phyloP scores from a whole-genome alignment of 768 basidiomycete genomes.

The Leccinum barrowsii region DNA sequence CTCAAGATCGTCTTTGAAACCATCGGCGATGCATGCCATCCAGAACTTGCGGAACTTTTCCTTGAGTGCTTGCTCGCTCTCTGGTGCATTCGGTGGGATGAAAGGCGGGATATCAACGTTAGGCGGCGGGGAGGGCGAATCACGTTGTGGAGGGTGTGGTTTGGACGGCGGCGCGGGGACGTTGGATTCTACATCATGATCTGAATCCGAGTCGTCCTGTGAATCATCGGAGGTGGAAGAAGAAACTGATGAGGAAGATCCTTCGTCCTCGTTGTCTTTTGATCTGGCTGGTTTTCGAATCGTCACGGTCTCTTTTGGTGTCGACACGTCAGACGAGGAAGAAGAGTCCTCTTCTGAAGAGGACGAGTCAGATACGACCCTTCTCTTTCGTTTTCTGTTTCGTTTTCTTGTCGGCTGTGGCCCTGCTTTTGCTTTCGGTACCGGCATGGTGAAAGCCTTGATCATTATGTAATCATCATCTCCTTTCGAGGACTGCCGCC shows the following conservation, averaged over 20 bases:
- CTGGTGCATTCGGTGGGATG: slow-evolving; percentile 37
- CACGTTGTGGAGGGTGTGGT: slow-evolving; percentile 9
- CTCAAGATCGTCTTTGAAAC: slow-evolving; percentile 81
- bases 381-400: slow-evolving; percentile 53
- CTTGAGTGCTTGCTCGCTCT: slow-evolving; percentile 53
- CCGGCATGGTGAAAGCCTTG: background rate
- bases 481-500: too few species aligned
- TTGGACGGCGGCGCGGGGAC: background rate
- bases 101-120: slow-evolving; percentile 51
- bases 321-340: slow-evolving; percentile 17
- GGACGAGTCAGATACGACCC: slow-evolving; percentile 40
- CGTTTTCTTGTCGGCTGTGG: slow-evolving; percentile 40
- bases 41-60: slow-evolving; percentile 78
- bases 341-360: slow-evolving; percentile 35
- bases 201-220: background rate
- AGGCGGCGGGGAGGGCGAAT: slow-evolving; percentile 26
- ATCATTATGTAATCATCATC: background rate
- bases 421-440: background rate
- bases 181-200: slow-evolving; percentile 3
- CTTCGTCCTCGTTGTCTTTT: slow-evolving; percentile 4
- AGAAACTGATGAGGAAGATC: slow-evolving; percentile 14
- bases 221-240: slow-evolving; percentile 8
- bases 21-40: slow-evolving; percentile 82
- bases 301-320: slow-evolving; percentile 6
- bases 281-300: slow-evolving; percentile 3